A percentile compares a stretch with the other conserved stretches of the same genome.
These are phyloP conservation scores for Earliella scabrosa DNA, from an alignment of 1,284 basidiomycete genomes.

Conservation along the genomic window DNA sequence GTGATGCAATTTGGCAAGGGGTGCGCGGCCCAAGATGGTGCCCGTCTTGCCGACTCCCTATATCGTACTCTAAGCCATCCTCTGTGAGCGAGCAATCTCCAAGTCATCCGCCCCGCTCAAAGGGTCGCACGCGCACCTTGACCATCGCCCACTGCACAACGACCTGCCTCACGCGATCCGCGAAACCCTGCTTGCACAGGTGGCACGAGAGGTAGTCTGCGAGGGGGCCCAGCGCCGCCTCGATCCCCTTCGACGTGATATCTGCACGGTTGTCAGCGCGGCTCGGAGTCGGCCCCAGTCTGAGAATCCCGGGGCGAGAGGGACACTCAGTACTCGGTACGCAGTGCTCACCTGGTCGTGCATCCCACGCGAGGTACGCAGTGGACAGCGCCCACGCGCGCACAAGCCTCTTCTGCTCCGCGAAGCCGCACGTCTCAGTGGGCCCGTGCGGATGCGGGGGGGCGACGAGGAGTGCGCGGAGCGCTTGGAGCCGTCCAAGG, in stretches of 20 bases:
- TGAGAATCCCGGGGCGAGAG: neutral
- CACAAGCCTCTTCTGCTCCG: constrained; percentile 42
- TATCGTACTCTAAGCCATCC: neutral
- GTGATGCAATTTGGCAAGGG: no score
- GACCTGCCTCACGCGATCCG: constrained; percentile 67
- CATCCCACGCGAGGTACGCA: constrained; percentile 45
- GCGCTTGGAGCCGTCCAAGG: constrained; percentile 40
- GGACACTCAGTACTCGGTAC: neutral
- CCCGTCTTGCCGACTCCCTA: neutral
- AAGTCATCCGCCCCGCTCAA: no score
- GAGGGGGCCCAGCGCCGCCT: constrained; percentile 36
- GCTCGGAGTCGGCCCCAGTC: neutral
- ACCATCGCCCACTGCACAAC: constrained; percentile 77
- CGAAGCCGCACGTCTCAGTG: constrained; percentile 37
- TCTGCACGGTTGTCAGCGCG: constrained; percentile 24
- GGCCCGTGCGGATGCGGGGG: constrained; percentile 42
- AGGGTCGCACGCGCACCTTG: constrained; percentile 55
- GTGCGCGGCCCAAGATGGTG: no score
- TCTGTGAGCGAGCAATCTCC: neutral
- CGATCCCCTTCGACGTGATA: constrained; percentile 36
- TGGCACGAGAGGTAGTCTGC: constrained; percentile 40
- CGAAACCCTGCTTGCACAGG: constrained; percentile 59
- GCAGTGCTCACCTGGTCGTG: constrained; percentile 34
- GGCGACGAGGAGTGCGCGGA: constrained; percentile 41
- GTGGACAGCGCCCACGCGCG: constrained; percentile 43